Conservation (phyloP, 176 grass and related monocot species). For the Miscanthus lutarioriparius region DNA sequence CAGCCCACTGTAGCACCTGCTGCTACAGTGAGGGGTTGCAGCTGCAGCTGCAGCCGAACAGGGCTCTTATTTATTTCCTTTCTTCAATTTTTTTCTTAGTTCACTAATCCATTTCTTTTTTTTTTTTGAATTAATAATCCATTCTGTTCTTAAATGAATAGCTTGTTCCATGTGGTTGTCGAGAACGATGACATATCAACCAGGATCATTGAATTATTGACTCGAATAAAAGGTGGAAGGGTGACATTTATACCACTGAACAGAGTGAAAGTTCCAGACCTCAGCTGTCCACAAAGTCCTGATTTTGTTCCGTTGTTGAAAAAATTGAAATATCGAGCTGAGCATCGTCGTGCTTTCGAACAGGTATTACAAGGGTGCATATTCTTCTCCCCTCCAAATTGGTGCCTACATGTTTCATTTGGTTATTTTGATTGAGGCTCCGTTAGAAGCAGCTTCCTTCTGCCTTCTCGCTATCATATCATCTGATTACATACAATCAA, state of each 20-base stretch:
- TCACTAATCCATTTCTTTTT: conserved; percentile 27
- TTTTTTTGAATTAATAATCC: no score
- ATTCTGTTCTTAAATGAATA: conserved; percentile 42
- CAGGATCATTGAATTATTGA: conserved; percentile 86
- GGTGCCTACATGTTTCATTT: conserved; percentile 12
- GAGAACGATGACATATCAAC: conserved; percentile 93
- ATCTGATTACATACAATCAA: conserved; percentile 1
- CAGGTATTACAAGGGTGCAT: conserved; percentile 54
- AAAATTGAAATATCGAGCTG: conserved; percentile 81
- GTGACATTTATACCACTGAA: conserved; percentile 99
- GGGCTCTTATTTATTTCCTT: background rate
- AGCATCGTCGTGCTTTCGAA: conserved; percentile 82
- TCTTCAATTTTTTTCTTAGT: conserved; percentile 9
- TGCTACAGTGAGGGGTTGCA: no score
- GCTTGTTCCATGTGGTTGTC: conserved; percentile 97
- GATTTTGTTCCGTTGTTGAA: conserved; percentile 96
- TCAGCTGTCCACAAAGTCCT: conserved; percentile 78
- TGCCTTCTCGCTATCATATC: conserved; percentile 2
- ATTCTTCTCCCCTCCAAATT: background rate
- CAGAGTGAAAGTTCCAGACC: conserved; percentile 73
- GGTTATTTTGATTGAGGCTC: background rate
- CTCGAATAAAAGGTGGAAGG: conserved; percentile 91
- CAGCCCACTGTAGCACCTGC: no score
- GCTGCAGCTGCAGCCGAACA: no score
- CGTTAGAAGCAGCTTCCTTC: background rate